Evolutionary conservation across 2,329 filamentous ascomycete species (phyloP).

Genomic region (Chaetomiaceae sp.): DNA sequence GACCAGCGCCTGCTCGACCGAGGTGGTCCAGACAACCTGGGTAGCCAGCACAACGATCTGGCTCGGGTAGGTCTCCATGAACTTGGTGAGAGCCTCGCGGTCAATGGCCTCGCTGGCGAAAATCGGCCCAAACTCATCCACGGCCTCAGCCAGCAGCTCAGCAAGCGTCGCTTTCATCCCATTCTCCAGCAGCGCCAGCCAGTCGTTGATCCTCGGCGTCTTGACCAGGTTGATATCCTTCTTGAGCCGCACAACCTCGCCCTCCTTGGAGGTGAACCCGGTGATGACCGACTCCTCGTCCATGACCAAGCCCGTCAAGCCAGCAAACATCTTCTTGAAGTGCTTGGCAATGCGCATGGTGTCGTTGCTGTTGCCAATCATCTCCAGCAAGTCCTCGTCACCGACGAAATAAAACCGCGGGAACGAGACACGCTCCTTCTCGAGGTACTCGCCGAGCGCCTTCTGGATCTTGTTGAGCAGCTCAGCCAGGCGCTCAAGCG

Average conservation of each 20-base stretch:
- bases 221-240: slow-evolving; percentile 89
- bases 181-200: slow-evolving; percentile 86
- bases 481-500: slow-evolving; percentile 91
- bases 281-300: slow-evolving; percentile 87
- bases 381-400: slow-evolving; percentile 96
- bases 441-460: slow-evolving; percentile 94
- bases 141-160: slow-evolving; percentile 81
- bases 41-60: slow-evolving; percentile 94
- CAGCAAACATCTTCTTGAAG: slow-evolving; percentile 99
- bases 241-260: slow-evolving; percentile 80
- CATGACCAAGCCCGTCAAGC: slow-evolving; percentile 83
- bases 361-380: slow-evolving; percentile 99
- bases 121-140: slow-evolving; percentile 75
- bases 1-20: slow-evolving; percentile 72
- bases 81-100: slow-evolving; percentile 65
- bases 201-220: slow-evolving; percentile 96
- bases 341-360: slow-evolving; percentile 95
- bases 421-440: slow-evolving; percentile 95
- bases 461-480: slow-evolving; percentile 99
- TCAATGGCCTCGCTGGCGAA: slow-evolving; percentile 71
- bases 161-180: slow-evolving; percentile 95
- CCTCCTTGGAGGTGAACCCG: slow-evolving; percentile 93
- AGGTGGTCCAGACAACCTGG: slow-evolving; percentile 88
- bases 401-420: slow-evolving; percentile 99
- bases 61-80: slow-evolving; percentile 79